Evolutionary conservation across 1,284 basidiomycete species (phyloP).

Genomic region (Ustilago loliicola): DNA sequence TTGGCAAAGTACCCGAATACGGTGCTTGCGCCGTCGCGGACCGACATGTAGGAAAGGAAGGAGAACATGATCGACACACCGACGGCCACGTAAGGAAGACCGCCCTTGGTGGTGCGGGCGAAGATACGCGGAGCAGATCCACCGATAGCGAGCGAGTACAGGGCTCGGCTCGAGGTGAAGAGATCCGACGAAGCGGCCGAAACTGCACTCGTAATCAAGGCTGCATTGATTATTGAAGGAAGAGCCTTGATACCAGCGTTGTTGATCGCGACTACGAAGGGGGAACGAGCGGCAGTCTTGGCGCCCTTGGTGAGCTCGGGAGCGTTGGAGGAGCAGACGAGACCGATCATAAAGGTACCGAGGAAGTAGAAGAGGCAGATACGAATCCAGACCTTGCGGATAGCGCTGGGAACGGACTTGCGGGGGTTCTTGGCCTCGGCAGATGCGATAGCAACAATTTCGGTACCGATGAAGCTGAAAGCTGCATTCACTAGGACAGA

Average conservation of each 20-base stretch:
- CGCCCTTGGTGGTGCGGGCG: conserved; percentile 77
- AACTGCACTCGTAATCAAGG: conserved; percentile 82
- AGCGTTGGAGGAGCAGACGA: conserved; percentile 61
- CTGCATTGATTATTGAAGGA: conserved; percentile 78
- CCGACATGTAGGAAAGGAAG: conserved; percentile 77
- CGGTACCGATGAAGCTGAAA: conserved; percentile 85
- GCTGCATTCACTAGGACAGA: conserved; percentile 75
- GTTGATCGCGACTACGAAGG: conserved; percentile 70
- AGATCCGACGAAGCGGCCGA: conserved; percentile 86
- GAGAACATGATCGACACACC: conserved; percentile 79
- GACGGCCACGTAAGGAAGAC: conserved; percentile 82
- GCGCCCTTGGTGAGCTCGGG: conserved; percentile 51
- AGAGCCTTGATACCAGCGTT: conserved; percentile 71
- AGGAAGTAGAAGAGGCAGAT: conserved; percentile 69
- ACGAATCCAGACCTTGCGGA: conserved; percentile 63
- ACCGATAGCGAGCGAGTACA: conserved; percentile 80
- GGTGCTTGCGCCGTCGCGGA: conserved; percentile 68
- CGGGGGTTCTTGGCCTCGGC: conserved; percentile 75
- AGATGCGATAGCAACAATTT: conserved; percentile 87
- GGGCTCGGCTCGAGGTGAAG: conserved; percentile 82
- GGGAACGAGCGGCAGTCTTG: conserved; percentile 49
- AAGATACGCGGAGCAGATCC: conserved; percentile 85
- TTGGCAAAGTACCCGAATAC: conserved; percentile 77
- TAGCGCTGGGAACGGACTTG: conserved; percentile 60
- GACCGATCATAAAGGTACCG: conserved; percentile 72